Percentiles rank a stretch among this genome's conserved stretches.
Conservation (phyloP, 2,329 filamentous ascomycete genomes). For the Blastomyces percursus region DNA sequence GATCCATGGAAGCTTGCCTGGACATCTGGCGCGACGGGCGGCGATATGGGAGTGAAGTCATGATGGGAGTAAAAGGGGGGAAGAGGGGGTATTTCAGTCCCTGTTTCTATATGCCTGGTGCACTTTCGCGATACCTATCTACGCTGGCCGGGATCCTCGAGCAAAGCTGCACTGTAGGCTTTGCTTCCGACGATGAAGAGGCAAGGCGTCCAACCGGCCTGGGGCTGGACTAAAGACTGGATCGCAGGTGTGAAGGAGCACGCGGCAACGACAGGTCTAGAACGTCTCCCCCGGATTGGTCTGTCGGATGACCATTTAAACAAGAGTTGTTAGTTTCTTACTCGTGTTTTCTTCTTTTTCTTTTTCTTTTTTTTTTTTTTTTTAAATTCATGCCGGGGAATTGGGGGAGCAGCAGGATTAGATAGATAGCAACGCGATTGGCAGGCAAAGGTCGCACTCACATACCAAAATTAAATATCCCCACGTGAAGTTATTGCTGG, state of each 20-base stretch:
- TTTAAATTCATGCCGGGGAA: neutral
- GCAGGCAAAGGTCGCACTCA: neutral
- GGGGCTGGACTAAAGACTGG: neutral
- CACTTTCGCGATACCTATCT: neutral
- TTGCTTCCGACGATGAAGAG: conserved; percentile 3
- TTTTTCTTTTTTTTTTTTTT: too few species aligned
- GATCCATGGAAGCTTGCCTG: conserved; percentile 32
- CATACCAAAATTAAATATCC: neutral
- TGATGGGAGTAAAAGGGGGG: conserved; percentile 9
- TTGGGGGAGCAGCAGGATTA: neutral
- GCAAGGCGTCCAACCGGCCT: neutral
- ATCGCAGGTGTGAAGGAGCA: neutral
- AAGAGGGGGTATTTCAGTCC: neutral
- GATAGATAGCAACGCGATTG: neutral
- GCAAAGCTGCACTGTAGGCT: neutral
- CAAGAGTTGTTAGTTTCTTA: too few species aligned
- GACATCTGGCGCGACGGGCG: conserved; percentile 25
- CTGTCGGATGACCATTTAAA: neutral
- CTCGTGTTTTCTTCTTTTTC: neutral
- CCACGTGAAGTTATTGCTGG: neutral
- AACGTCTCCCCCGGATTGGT: neutral
- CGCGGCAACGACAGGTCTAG: neutral
- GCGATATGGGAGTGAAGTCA: conserved; percentile 27
- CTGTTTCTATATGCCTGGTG: neutral
- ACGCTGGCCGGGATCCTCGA: neutral